Base-by-base conservation (phyloP, 495 filamentous ascomycete species). In the Oidiodendron maius region DNA sequence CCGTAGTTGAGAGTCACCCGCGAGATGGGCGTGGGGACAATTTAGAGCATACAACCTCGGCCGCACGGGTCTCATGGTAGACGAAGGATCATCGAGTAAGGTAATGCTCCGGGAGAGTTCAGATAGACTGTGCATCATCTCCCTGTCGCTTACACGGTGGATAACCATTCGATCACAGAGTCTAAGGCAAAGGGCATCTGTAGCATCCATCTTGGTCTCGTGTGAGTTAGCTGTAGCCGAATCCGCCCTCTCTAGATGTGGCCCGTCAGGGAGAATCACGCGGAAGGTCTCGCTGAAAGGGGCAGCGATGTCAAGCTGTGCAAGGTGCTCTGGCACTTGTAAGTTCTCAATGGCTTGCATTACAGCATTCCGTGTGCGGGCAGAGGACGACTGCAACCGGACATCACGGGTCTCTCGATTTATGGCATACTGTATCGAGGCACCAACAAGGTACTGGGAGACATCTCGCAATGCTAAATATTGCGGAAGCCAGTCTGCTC, bases 381-480 rank as follows among this genome's bases (percentile, higher is more conserved):
- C 63, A 8, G 60, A 64, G 17, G 51, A 54, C 2, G 60, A 28
- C 38, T 64, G 62, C 11, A 66, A 57, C 1, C 57, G 62, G 11
- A 58, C 15, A 45, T 66, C 59, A 4, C 60, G 57, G 13, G 53
- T 64, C 20, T 68, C 63, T 40, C 55, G 32, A 50, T 66, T 63
- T 18, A 59, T 61, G 10, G 48, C 46, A 46, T 66, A 68, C 22
- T 68, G 65, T 16, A 68, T 39, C 9, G 62, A 66, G 1, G 65
- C 63, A 9, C 60, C 62, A 11, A 68, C 57, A 2, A 68, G 51
- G 37, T 60, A 68, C 10, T 60, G 57, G 1, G 63, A 61, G 1
- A 68, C 52, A 48, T 68, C 65, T 39, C 63, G 58, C 9, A 68
- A 46, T 2, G 65, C 56, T 13, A 68, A 48, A 28, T 65, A 61